Evolutionary conservation across 169 alveolate genomes (phyloP).

Genomic region (Cryptosporidium sp.): DNA sequence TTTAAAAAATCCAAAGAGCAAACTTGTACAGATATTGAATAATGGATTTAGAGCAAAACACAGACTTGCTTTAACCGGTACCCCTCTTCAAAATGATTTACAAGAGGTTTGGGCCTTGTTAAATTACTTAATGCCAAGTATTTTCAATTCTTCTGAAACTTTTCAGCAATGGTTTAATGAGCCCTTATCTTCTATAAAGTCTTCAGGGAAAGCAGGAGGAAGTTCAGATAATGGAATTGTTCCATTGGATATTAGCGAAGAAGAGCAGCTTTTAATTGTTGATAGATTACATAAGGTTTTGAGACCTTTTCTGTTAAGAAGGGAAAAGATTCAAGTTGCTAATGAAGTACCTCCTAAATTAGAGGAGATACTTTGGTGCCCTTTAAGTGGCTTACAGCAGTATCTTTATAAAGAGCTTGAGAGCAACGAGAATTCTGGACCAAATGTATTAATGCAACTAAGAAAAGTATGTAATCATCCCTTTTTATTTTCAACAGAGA

Average conservation of each 20-base stretch:
- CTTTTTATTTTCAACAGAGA: constrained; percentile 89
- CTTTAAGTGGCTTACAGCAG: constrained; percentile 88
- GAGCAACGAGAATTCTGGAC: constrained; percentile 83
- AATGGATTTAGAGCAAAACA: constrained; percentile 80
- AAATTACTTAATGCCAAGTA: constrained; percentile 89
- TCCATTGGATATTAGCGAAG: constrained; percentile 89
- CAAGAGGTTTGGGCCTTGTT: constrained; percentile 92
- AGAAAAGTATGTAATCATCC: constrained; percentile 96
- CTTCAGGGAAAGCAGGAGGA: constrained; percentile 79
- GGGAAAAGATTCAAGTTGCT: constrained; percentile 94
- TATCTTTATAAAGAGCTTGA: constrained; percentile 87
- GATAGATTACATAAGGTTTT: constrained; percentile 92
- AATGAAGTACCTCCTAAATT: constrained; percentile 92
- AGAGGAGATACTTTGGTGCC: constrained; percentile 90
- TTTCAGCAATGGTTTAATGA: constrained; percentile 93
- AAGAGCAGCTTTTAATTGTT: constrained; percentile 88
- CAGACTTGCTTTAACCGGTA: constrained; percentile 92
- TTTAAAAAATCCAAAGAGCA: constrained; percentile 93
- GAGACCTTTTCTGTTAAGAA: constrained; percentile 92
- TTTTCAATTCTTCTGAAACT: constrained; percentile 90
- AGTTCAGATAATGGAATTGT: constrained; percentile 87
- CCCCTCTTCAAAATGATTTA: constrained; percentile 90
- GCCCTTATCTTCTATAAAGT: constrained; percentile 80
- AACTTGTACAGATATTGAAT: constrained; percentile 84
- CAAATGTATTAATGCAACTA: constrained; percentile 91